Conservation (phyloP, 805 yeast species). For the Kodamaea jinghongensis region DNA sequence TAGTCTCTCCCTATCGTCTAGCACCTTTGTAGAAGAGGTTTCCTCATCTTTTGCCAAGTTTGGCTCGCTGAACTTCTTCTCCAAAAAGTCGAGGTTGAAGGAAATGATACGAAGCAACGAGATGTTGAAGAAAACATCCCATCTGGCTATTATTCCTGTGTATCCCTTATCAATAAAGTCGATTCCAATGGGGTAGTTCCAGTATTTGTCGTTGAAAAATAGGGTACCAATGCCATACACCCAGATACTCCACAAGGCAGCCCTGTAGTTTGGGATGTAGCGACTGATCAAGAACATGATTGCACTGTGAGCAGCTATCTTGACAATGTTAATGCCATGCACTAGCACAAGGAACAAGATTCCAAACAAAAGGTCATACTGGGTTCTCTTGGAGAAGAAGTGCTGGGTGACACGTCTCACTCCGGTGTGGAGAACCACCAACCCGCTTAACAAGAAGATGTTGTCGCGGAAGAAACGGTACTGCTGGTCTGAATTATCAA, state of each 20-base stretch:
- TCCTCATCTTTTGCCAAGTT: constrained; percentile 7
- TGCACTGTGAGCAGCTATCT: constrained; percentile 56
- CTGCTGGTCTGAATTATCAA: constrained; percentile 90
- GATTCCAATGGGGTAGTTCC: constrained; percentile 56
- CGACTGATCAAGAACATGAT: constrained; percentile 53
- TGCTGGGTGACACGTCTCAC: constrained; percentile 42
- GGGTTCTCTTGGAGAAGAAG: constrained; percentile 32
- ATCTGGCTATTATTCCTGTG: constrained; percentile 76
- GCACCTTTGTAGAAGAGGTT: constrained; percentile 3
- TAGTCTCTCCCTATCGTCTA: constrained; percentile 64
- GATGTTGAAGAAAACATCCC: constrained; percentile 97
- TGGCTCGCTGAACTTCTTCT: constrained; percentile 23
- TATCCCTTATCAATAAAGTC: constrained; percentile 56
- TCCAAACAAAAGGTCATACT: constrained; percentile 77
- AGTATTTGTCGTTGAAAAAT: constrained; percentile 69
- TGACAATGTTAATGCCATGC: constrained; percentile 75
- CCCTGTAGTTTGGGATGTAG: constrained; percentile 26
- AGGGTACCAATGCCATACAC: constrained; percentile 72
- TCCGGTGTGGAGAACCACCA: constrained; percentile 53
- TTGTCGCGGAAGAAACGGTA: constrained; percentile 85
- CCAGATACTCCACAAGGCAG: constrained; percentile 60
- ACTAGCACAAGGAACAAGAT: constrained; percentile 62
- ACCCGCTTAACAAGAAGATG: constrained; percentile 55
- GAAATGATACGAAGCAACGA: constrained; percentile 81
- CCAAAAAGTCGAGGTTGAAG: constrained; percentile 72